Base-by-base conservation (phyloP, 768 basidiomycete genomes). In the Xerocomus potaroensis region DNA sequence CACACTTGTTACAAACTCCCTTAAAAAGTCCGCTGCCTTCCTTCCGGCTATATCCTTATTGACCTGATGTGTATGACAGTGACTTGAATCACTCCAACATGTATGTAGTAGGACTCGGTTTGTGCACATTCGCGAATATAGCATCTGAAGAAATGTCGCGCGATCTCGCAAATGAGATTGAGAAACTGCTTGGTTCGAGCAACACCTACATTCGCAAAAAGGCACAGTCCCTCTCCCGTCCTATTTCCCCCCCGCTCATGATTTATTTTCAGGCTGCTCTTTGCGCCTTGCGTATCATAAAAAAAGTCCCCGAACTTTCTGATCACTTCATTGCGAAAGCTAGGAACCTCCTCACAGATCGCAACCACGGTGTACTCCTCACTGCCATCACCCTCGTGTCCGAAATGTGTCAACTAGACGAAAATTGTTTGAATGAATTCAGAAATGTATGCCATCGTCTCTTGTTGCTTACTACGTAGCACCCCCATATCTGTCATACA, bases 1-100 rank as follows among this genome's bases (percentile, higher is more conserved):
- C 53, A 99, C 92, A 1, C 75, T 99, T 37, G 94, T 99, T 37
- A 99, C 96, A 14, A 99, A 99, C 65, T 96, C 93, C 24, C 70
- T 99, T 58, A 99, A 99, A 72, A 98, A 98, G 96, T 98, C 70
- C 24, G 37, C 34, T 19, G 16, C 33, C 29, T 33, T 33, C 35
- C 7, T 15, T 26, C 45, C 33, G 19, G 29, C 33, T 35, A 1
- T 15, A 22, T 30, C 32, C 39, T 48, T 34, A 37, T 48, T 63
- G 8, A 55, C 47, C 12, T n/a, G n/a, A n/a, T n/a, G n/a, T 14
- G 12, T 43, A 15, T 21, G 5, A 3, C 48, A 99, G 95, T 71
- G 96, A 99, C 70, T 91, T 99, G 91, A 98, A 98, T 68, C 94
- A 97, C 66, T 85, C 94, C 2, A 97, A 97, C 69, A 96, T 96